Conservation (phyloP, 2,329 filamentous ascomycete genomes). For the Plenodomus lindquistii region DNA sequence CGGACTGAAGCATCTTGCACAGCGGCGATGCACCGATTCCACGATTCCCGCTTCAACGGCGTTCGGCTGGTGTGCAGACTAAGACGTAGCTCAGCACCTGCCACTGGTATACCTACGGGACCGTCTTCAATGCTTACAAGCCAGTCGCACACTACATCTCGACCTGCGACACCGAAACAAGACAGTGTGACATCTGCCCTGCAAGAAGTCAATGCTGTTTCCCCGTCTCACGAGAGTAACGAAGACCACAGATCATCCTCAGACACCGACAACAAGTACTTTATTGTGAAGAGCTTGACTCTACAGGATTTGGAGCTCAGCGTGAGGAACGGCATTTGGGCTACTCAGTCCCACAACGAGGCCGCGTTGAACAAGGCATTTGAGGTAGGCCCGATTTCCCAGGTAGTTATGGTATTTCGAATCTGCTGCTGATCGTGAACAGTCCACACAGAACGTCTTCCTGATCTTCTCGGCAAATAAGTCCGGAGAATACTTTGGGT, state of each 20-base stretch:
- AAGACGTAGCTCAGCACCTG: conserved; percentile 59
- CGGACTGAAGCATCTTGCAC: conserved; percentile 76
- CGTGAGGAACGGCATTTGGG: conserved; percentile 87
- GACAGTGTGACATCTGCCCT: conserved; percentile 13
- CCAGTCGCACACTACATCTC: conserved; percentile 27
- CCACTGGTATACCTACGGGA: conserved; percentile 57
- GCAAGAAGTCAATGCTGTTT: conserved; percentile 11
- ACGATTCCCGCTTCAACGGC: conserved; percentile 87
- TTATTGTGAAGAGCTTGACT: conserved; percentile 91
- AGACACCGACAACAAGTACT: conserved; percentile 71
- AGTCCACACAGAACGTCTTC: conserved; percentile 83
- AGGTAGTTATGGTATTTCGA: neutral
- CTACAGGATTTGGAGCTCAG: conserved; percentile 88
- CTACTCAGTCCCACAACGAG: conserved; percentile 93
- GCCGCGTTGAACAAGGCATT: conserved; percentile 80
- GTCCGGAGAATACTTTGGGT: conserved; percentile 95
- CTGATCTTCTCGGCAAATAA: conserved; percentile 96
- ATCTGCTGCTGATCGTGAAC: conserved; percentile 17
- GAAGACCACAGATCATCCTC: conserved; percentile 11
- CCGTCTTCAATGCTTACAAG: conserved; percentile 53
- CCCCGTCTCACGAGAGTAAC: conserved; percentile 9
- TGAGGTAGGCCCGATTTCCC: conserved; percentile 61
- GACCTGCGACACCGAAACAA: conserved; percentile 30
- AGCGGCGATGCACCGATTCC: conserved; percentile 78
- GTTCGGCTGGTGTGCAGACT: conserved; percentile 84